Conservation (phyloP, 306 rosid genomes). For the Gynostemma pentaphyllum region DNA sequence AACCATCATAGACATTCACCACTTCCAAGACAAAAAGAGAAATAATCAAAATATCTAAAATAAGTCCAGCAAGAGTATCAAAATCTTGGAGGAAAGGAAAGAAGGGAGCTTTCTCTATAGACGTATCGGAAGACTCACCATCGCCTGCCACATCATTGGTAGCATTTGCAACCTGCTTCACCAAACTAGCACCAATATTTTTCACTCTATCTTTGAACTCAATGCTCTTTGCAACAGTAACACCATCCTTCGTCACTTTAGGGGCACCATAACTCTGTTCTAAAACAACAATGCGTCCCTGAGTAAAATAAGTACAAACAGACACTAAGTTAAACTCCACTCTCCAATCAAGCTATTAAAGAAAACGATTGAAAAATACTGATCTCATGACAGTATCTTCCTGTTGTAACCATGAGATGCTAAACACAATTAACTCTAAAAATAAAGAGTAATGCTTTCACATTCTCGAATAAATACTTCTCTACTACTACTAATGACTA, state of each 20-base stretch:
- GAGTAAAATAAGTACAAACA: not conserved
- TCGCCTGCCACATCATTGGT: conserved; percentile 50
- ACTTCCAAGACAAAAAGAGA: not conserved
- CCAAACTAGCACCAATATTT: conserved; percentile 42
- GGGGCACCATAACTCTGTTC: conserved; percentile 52
- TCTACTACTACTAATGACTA: not conserved
- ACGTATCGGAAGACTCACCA: conserved; percentile 18
- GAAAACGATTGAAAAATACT: not conserved
- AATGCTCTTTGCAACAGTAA: conserved; percentile 44
- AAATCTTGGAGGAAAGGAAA: not conserved
- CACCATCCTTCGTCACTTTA: conserved; percentile 47
- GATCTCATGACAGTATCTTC: not conserved
- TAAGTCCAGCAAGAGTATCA: not conserved
- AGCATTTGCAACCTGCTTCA: conserved; percentile 49
- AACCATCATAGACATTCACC: not conserved
- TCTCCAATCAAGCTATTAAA: not conserved
- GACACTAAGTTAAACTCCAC: not conserved
- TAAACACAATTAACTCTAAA: no score
- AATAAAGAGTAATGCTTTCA: no score
- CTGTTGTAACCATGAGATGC: no score
- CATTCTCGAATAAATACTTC: no score
- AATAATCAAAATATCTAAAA: not conserved
- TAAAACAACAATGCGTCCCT: conserved; percentile 45
- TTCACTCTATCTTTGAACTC: conserved; percentile 41
- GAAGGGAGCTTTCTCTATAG: not conserved